Base-by-base conservation (phyloP, 176 grass and related monocot species). In the Oryza glaberrima region DNA sequence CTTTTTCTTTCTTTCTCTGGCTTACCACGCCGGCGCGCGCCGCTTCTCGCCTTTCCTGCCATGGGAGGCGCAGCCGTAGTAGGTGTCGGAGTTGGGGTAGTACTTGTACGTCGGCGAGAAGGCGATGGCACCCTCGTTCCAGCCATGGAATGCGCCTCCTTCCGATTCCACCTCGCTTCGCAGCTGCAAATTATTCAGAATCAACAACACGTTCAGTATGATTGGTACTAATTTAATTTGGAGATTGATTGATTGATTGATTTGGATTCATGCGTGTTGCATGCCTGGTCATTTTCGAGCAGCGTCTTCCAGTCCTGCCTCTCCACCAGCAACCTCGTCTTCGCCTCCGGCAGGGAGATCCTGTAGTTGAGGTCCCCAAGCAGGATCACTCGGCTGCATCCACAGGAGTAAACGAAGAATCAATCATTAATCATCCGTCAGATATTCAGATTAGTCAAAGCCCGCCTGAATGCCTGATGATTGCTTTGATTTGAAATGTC, bases 51-150 rank as follows among this genome's bases (percentile, higher is more conserved):
- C 88, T 17, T 84, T 86, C 41, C n/a, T 72, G 6, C 75, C 25
- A 40, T n/a, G 61, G 20, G 41, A 70, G 70, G 46, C 79, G 88
- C 66, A 83, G 70, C 90, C 90, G 78, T 95, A 90, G 78, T 95
- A 95, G 38, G 77, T 43, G 81, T 95, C 90, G 11, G 93, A 95
- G 83, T 95, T 84, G 0, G 85, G 88, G 69, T 92, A 75, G 87
- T 95, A 95, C 89, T 95, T 95, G 72, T 95, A 95, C 15, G 93
- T 92, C 9, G 93, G 93, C 65, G 77, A 86, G 86, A 95, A 95
- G 9, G 82, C 13, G 85, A 95, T 87, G 19, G 28, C 82, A 6
- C 83, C 90, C 83, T 95, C 93, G 70, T 71, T 79, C 93, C 93
- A 95, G 74, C 90, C 88, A 22, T 84, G 36, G 84, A 95, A 92